Conservation (phyloP, 805 yeast species). For the Starmerella bombi region DNA sequence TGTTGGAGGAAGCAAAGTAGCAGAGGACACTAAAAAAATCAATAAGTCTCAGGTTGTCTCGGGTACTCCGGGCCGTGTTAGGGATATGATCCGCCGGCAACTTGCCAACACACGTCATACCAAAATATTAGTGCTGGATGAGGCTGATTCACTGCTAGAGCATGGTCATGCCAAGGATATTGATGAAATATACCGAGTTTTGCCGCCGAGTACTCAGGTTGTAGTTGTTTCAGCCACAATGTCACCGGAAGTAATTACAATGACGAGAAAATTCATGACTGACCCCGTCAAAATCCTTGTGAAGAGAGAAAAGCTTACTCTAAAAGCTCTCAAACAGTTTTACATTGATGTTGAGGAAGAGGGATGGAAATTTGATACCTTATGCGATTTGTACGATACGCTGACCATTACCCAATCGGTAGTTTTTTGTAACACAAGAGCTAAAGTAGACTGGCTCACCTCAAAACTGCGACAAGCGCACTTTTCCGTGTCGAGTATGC, state of each 20-base stretch:
- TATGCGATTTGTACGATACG: slow-evolving; percentile 90
- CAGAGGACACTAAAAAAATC: slow-evolving; percentile 58
- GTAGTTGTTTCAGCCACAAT: slow-evolving; percentile 92
- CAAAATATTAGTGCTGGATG: slow-evolving; percentile 84
- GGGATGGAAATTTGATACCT: slow-evolving; percentile 84
- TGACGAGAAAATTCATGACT: slow-evolving; percentile 82
- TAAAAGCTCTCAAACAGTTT: slow-evolving; percentile 91
- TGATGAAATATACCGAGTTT: slow-evolving; percentile 71
- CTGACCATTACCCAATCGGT: slow-evolving; percentile 94
- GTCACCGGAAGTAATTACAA: slow-evolving; percentile 80
- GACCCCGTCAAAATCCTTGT: slow-evolving; percentile 91
- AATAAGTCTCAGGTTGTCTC: slow-evolving; percentile 72
- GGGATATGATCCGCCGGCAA: slow-evolving; percentile 81
- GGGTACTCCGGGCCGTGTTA: slow-evolving; percentile 95
- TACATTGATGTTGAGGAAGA: slow-evolving; percentile 84
- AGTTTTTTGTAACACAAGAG: slow-evolving; percentile 92
- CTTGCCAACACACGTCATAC: slow-evolving; percentile 57
- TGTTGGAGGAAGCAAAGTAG: slow-evolving; percentile 82
- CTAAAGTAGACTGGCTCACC: slow-evolving; percentile 85
- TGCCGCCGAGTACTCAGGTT: slow-evolving; percentile 80
- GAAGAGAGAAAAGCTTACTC: slow-evolving; percentile 82
- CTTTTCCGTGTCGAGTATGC: slow-evolving; percentile 92
- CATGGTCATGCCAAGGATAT: slow-evolving; percentile 94
- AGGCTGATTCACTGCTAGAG: slow-evolving; percentile 89
- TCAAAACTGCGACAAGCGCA: slow-evolving; percentile 63